Conservation (phyloP, 371 early-diverging fungal genomes). For the Batrachochytrium dendrobatidis region DNA sequence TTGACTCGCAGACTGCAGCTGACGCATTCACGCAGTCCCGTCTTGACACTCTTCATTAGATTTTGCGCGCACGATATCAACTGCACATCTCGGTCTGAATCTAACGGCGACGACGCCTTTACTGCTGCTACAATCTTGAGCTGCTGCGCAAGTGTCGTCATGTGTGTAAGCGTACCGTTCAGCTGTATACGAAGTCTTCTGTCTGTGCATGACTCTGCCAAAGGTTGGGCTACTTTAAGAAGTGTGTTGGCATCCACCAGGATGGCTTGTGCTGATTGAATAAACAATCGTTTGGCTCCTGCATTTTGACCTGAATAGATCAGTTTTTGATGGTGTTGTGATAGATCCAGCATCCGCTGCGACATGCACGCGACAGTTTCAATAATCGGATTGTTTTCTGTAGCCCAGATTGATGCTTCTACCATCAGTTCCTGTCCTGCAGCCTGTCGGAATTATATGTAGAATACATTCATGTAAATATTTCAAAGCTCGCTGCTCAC, state of each 20-base stretch:
- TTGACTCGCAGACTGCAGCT: constrained; percentile 26
- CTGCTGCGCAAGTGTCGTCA: constrained; percentile 38
- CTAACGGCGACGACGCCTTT: constrained; percentile 33
- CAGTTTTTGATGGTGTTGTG: constrained; percentile 18
- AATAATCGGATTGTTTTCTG: constrained; percentile 36
- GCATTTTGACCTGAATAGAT: no score
- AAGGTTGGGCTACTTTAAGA: constrained; percentile 8
- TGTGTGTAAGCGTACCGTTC: constrained; percentile 16
- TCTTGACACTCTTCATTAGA: constrained; percentile 31
- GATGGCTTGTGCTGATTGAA: constrained; percentile 33
- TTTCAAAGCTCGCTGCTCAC: background rate
- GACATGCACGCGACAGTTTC: constrained; percentile 25
- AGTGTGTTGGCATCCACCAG: constrained; percentile 18
- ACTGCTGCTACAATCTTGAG: constrained; percentile 47
- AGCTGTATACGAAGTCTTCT: constrained; percentile 24
- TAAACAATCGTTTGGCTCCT: constrained; percentile 30
- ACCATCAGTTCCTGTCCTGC: constrained; percentile 46
- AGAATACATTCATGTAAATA: background rate
- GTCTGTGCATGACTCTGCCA: constrained; percentile 37
- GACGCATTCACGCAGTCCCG: constrained; percentile 30
- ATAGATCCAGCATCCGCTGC: constrained; percentile 23
- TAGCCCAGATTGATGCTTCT: constrained; percentile 36
- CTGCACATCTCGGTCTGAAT: constrained; percentile 35
- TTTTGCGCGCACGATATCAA: constrained; percentile 37
- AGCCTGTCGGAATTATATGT: constrained; percentile 23